phyloP scores from a whole-genome alignment of 805 yeast species.

The Cephaloascus fragrans region DNA sequence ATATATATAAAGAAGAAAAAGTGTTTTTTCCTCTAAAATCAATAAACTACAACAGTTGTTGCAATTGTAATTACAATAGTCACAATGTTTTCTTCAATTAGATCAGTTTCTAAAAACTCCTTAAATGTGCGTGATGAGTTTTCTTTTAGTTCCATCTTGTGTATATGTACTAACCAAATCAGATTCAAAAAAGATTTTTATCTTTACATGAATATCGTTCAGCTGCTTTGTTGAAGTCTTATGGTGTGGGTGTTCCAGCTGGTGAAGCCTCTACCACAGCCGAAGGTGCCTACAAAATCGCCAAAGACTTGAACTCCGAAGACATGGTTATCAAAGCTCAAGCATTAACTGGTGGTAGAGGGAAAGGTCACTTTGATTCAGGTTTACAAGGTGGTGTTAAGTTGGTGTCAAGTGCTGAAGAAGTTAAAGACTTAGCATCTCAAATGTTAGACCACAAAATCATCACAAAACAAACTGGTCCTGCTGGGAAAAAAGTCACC shows the following conservation, averaged over 20 bases:
- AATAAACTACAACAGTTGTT: too few species aligned
- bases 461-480: conserved; percentile 97
- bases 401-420: conserved; percentile 74
- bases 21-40: too few species aligned
- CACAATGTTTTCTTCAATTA: too few species aligned
- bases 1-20: too few species aligned
- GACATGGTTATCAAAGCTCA: conserved; percentile 96
- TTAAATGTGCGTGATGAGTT: too few species aligned
- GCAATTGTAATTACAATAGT: too few species aligned
- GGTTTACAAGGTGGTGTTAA: conserved; percentile 97
- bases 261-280: conserved; percentile 90
- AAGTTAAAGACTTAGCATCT: conserved; percentile 76
- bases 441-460: conserved; percentile 89
- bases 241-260: conserved; percentile 84
- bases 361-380: conserved; percentile 94
- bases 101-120: too few species aligned
- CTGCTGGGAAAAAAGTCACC: conserved; percentile 92
- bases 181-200: conserved; percentile 46
- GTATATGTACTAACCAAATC: too few species aligned
- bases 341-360: conserved; percentile 99
- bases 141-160: too few species aligned
- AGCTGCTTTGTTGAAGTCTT: conserved; percentile 71
- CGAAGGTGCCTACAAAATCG: conserved; percentile 77
- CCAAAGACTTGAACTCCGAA: conserved; percentile 63
- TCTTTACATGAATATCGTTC: conserved; percentile 96